Evolutionary conservation across 1,284 basidiomycete genomes (phyloP).

Genomic region (Ustilago lituana): DNA sequence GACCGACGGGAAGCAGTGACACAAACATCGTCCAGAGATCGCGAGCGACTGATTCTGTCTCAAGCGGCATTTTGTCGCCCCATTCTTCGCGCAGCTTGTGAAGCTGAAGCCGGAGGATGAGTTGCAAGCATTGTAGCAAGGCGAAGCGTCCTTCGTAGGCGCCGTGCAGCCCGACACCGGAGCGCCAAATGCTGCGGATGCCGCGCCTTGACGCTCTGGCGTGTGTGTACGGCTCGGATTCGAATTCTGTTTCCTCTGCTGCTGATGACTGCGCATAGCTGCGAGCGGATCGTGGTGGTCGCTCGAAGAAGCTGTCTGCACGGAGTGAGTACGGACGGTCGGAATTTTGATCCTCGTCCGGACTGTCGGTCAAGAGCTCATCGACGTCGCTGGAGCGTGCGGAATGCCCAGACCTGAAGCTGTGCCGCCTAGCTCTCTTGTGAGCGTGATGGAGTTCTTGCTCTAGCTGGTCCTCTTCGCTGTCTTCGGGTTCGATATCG

Average conservation of each 20-base stretch:
- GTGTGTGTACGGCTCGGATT: conserved; percentile 23
- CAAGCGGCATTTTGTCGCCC: conserved; percentile 39
- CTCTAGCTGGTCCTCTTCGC: conserved; percentile 32
- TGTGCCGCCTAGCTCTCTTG: conserved; percentile 16
- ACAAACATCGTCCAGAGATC: conserved; percentile 60
- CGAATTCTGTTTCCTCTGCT: conserved; percentile 27
- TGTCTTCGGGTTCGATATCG: conserved; percentile 39
- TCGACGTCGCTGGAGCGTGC: conserved; percentile 9
- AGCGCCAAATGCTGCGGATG: conserved; percentile 28
- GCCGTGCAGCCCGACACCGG: conserved; percentile 39
- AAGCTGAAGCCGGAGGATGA: conserved; percentile 55
- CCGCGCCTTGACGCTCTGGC: conserved; percentile 29
- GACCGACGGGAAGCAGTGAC: conserved; percentile 32
- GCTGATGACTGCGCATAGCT: conserved; percentile 36
- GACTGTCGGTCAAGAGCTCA: conserved; percentile 3
- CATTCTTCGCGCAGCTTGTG: conserved; percentile 36
- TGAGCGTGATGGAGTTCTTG: conserved; percentile 7
- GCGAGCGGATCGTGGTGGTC: conserved; percentile 7
- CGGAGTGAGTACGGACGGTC: conserved; percentile 27
- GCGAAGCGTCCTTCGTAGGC: conserved; percentile 42
- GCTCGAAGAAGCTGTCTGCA: conserved; percentile 40
- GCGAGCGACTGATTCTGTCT: conserved; percentile 53
- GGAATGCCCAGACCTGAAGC: conserved; percentile 11
- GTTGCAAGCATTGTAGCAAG: conserved; percentile 53
- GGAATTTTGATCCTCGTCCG: not conserved